Evolutionary conservation across 116 monocot genomes (phyloP), one percentile per base, ranked within the genome.

Genomic region (Dioscorea cayenensis): DNA sequence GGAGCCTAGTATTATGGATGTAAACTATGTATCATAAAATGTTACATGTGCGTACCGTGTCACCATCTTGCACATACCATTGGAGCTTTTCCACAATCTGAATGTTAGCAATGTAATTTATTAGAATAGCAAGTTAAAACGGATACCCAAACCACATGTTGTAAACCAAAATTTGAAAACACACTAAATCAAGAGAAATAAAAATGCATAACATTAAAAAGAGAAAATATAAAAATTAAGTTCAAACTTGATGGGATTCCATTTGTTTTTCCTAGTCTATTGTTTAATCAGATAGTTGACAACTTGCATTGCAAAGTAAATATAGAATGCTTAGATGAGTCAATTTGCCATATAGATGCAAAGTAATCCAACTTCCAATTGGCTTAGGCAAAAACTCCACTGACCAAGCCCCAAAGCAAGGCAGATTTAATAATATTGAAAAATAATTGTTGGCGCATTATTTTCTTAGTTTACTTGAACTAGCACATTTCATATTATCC

Each of bases 61-160:
- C 61, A n/a, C 61, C 61, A 22, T 61, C 61, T 61, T 61, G 61
- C 23, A 61, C 61, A 61, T 61, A 61, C 61, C 61, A 61, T 21
- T 61, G 61, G 23, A 61, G 61, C 61, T 61, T 61, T 25, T 61
- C 22, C 23, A 61, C 61, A 21, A 61, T 22, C 61, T 61, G 61
- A n/a, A 61, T 52, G 16, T 52, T 18, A 52, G 16, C 38, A 52
- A 3, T 52, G 10, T 52, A 52, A 3, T 13, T 18, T 52, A 52
- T 52, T 14, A 52, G 52, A 52, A 52, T 52, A 52, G 16, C 52
- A 14, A 13, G 18, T 16, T 18, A 52, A 52, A 13, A 52, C 6
- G 38, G 38, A 38, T 38, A 38, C 52, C 3, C 10, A 52, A 13
- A 52, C 52, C 52, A 52, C 52, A 16, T 52, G 11, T 18, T 52